A percentile compares a stretch with the other conserved stretches of the same genome.
These are phyloP conservation scores for Scheffersomyces stipitis DNA, from an alignment of 805 yeast species.

Conservation along the genomic window DNA sequence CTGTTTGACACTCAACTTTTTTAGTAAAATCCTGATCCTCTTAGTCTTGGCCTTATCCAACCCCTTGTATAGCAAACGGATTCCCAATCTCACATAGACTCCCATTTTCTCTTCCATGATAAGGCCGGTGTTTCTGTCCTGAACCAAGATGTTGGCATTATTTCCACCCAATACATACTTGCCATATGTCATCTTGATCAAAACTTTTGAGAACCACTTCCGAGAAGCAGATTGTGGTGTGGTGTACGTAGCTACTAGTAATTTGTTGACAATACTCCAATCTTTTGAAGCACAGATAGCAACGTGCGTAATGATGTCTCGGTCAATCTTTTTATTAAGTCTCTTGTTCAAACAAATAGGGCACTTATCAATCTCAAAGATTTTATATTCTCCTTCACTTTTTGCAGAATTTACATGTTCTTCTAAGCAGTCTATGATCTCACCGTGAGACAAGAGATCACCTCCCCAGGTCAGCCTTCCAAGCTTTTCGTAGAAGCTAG, in stretches of 20 bases:
- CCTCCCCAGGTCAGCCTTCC: slow-evolving; percentile 54
- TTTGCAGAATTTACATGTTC: slow-evolving; percentile 25
- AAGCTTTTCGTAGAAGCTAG: slow-evolving; percentile 48
- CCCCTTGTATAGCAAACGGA: slow-evolving; percentile 78
- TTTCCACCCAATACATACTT: slow-evolving; percentile 78
- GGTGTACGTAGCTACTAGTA: slow-evolving; percentile 67
- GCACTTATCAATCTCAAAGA: slow-evolving; percentile 67
- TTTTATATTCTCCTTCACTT: slow-evolving; percentile 27
- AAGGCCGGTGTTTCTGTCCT: slow-evolving; percentile 85
- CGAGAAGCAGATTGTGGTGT: slow-evolving; percentile 80
- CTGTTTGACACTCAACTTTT: slow-evolving; percentile 70
- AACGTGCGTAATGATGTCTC: slow-evolving; percentile 80
- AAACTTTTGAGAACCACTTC: slow-evolving; percentile 82
- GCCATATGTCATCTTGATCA: slow-evolving; percentile 86
- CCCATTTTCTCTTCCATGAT: slow-evolving; percentile 94
- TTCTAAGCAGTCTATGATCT: slow-evolving; percentile 50
- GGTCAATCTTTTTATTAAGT: slow-evolving; percentile 50
- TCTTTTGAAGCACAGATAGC: slow-evolving; percentile 82
- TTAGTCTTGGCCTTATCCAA: slow-evolving; percentile 59
- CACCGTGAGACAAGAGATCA: slow-evolving; percentile 44
- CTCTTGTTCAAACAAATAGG: slow-evolving; percentile 75
- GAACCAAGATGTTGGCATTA: slow-evolving; percentile 92
- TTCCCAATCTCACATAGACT: slow-evolving; percentile 83
- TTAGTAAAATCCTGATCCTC: slow-evolving; percentile 59
- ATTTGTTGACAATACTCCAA: slow-evolving; percentile 66